Base-by-base conservation (phyloP, 2,329 filamentous ascomycete genomes). In the Westerdykella ornata region DNA sequence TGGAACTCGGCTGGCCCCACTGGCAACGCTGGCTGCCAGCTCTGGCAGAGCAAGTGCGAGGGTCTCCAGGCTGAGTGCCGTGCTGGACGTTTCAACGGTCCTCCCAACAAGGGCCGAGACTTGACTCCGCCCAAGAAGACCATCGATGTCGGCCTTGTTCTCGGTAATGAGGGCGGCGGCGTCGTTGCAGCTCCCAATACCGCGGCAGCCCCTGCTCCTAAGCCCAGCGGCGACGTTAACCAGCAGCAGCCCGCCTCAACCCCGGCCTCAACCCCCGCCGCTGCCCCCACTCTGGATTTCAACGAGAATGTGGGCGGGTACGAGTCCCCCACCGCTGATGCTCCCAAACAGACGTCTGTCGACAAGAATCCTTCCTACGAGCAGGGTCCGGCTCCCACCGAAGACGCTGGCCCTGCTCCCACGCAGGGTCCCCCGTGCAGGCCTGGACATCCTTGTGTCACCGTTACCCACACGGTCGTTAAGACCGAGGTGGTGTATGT, bases 21-120 rank as follows among this genome's bases (percentile, higher is more conserved):
- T 2, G 83, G 83, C 1, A 65, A 67, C 47, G 65, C 63, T 1
- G 76, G 76, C 49, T 88, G 84, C 65, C 63, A 72, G 36, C 65
- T 74, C 26, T 86, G 79, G 79, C 74, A 79, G 54, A 57, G 64
- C 11, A 82, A 82, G 66, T 88, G 84, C 66, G 60, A 63, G 33
- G 59, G 42, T 15, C 63, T 74, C 46, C 57, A 69, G 30, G 56
- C 62, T 12, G 50, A 56, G 18, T 75, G 72, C 60, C 62, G 48
- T 4, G 61, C 62, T 11, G 60, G 59, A 8, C 60, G 69, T 46
- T 72, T 62, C 51, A 57, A 60, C 14, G 71, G 70, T 1, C 71
- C 71, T 5, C 68, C 69, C 1, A 65, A 70, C 50, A 62, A 65
- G 48, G 67, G 62, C 41, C 61, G 69, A 54, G 59, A 57, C 26